Percentiles rank a stretch among this genome's conserved stretches.
Evolutionary conservation across 2,329 filamentous ascomycete species (phyloP).

Genomic region (Sporothrix euskadiensis): DNA sequence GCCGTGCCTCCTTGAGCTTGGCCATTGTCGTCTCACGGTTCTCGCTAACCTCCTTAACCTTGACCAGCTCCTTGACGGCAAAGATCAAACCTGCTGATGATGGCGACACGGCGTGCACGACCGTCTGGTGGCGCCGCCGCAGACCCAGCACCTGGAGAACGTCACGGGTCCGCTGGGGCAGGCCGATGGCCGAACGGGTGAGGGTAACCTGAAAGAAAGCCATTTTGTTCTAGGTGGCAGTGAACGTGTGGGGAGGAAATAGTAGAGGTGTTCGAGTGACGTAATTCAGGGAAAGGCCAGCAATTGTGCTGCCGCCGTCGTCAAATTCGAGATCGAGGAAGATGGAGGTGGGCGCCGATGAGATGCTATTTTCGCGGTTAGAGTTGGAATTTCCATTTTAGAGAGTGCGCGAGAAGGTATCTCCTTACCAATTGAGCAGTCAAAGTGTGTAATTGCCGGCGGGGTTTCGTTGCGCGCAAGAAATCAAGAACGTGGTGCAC

Average conservation of each 20-base stretch:
- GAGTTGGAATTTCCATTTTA: too few species aligned
- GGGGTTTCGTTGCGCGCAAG: background rate
- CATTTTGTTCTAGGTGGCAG: slow-evolving; percentile 49
- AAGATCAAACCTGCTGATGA: slow-evolving; percentile 88
- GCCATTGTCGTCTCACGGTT: slow-evolving; percentile 61
- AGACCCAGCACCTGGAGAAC: slow-evolving; percentile 84
- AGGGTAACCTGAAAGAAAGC: slow-evolving; percentile 89
- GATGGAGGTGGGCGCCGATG: background rate
- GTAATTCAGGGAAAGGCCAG: background rate
- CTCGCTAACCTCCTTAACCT: slow-evolving; percentile 73
- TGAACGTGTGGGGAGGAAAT: background rate
- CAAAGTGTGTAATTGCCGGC: background rate
- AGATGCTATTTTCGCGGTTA: background rate
- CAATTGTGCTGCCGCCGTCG: background rate
- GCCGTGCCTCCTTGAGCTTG: slow-evolving; percentile 70
- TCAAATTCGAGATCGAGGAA: background rate
- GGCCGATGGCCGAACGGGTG: slow-evolving; percentile 83
- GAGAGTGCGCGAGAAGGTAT: background rate
- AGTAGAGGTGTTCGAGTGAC: too few species aligned
- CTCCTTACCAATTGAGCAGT: background rate
- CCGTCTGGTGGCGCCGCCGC: slow-evolving; percentile 78
- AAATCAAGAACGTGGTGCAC: background rate
- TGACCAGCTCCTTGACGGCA: slow-evolving; percentile 88
- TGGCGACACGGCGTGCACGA: slow-evolving; percentile 82
- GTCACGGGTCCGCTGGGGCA: slow-evolving; percentile 75